A percentile compares a stretch with the other conserved stretches of the same genome.
phyloP scores from a whole-genome alignment of 2,329 filamentous ascomycete genomes.

The Calonectria crousiana region DNA sequence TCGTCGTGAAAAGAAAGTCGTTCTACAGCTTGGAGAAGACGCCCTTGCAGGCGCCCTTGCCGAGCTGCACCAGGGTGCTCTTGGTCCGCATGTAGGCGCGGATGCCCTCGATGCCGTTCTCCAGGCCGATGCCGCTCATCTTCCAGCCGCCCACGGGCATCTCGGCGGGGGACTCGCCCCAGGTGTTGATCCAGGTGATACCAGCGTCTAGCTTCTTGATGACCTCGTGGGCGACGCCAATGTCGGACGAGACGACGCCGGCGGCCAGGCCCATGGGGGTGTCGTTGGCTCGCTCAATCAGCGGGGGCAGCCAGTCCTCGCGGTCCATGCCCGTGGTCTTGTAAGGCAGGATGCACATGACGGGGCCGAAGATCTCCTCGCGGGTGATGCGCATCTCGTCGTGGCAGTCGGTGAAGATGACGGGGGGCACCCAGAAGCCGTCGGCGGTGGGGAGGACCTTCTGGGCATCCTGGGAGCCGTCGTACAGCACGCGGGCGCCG shows the following conservation, averaged over 20 bases:
- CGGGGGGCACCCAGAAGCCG: conserved; percentile 89
- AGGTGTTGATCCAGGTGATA: conserved; percentile 93
- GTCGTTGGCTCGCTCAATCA: conserved; percentile 78
- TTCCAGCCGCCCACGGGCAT: conserved; percentile 97
- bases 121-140: conserved; percentile 86
- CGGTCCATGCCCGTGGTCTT: conserved; percentile 55
- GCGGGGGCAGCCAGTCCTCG: conserved; percentile 70
- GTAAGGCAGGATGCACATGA: conserved; percentile 85
- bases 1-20: conserved; percentile 23
- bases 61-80: conserved; percentile 88
- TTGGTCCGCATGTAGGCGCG: conserved; percentile 89
- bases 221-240: conserved; percentile 80
- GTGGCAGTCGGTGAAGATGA: conserved; percentile 87
- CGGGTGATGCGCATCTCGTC: conserved; percentile 83
- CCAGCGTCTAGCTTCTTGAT: conserved; percentile 81
- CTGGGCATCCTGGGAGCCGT: conserved; percentile 72
- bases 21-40: conserved; percentile 78
- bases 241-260: conserved; percentile 82
- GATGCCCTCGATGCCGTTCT: conserved; percentile 85
- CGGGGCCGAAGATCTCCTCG: conserved; percentile 91
- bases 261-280: conserved; percentile 85
- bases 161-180: conserved; percentile 92
- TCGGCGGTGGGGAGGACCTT: conserved; percentile 61
- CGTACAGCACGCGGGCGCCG: conserved; percentile 79
- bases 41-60: conserved; percentile 69